These are phyloP conservation scores for Xylariales sp. DNA, from an alignment of 2,329 filamentous ascomycete genomes.

Conservation along the genomic window DNA sequence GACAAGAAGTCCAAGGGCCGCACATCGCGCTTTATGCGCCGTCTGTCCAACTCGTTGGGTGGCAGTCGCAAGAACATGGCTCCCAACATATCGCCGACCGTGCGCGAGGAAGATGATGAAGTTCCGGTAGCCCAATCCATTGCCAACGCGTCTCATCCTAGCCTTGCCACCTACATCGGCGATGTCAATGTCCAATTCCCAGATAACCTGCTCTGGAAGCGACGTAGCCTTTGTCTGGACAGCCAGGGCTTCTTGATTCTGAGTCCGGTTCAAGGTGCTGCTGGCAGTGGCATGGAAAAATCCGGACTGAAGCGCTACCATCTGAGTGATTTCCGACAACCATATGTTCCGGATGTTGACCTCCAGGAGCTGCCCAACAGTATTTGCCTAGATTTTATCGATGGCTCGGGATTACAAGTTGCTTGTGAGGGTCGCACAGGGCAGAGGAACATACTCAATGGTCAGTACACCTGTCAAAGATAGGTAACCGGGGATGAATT, in stretches of 20 bases:
- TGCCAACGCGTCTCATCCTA: conserved; percentile 23
- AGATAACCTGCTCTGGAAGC: conserved; percentile 94
- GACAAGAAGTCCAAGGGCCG: conserved; percentile 46
- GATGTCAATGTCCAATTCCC: conserved; percentile 97
- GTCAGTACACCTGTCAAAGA: conserved; percentile 34
- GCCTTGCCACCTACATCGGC: conserved; percentile 65
- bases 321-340: conserved; percentile 74
- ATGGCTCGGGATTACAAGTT: conserved; percentile 57
- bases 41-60: conserved; percentile 50
- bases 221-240: conserved; percentile 82
- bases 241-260: conserved; percentile 78
- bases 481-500: background rate
- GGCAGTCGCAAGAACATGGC: conserved; percentile 39
- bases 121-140: conserved; percentile 19
- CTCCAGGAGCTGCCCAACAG: conserved; percentile 91
- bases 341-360: conserved; percentile 83
- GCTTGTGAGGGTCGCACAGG: conserved; percentile 59
- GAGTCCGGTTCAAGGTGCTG: conserved; percentile 57
- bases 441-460: conserved; percentile 49
- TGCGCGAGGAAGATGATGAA: conserved; percentile 43
- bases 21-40: conserved; percentile 53
- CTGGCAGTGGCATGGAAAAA: conserved; percentile 51
- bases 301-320: conserved; percentile 70
- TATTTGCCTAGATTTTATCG: conserved; percentile 56
- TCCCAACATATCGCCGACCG: conserved; percentile 45